phyloP scores from a whole-genome alignment of 2,329 filamentous ascomycete genomes.

The Anthostomella pinea region DNA sequence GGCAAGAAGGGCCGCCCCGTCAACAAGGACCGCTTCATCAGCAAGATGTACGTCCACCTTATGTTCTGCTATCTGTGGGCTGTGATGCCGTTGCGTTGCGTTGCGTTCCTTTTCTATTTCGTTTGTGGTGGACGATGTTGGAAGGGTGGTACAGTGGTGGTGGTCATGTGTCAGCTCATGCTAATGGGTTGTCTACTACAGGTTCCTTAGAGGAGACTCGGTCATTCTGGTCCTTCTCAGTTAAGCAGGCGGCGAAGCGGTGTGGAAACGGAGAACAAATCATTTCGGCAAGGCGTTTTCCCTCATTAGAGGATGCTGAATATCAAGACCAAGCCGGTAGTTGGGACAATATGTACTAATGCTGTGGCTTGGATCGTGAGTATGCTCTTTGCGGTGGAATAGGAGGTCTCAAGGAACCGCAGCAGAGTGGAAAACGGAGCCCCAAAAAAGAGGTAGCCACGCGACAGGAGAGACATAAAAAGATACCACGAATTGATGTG shows the following conservation, averaged over 20 bases:
- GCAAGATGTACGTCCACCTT: conserved; percentile 73
- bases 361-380: too few species aligned
- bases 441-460: background rate
- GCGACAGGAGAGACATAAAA: conserved; percentile 13
- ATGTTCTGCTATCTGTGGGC: too few species aligned
- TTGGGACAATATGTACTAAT: too few species aligned
- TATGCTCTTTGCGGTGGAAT: too few species aligned
- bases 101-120: too few species aligned
- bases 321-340: too few species aligned
- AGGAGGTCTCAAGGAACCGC: background rate
- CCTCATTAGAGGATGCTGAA: conserved; percentile 9
- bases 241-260: conserved; percentile 39
- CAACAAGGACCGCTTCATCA: conserved; percentile 98
- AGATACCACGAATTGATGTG: conserved; percentile 22
- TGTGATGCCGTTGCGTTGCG: too few species aligned
- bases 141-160: background rate
- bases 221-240: conserved; percentile 85
- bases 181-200: conserved; percentile 32
- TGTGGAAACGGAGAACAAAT: conserved; percentile 4
- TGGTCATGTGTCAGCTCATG: background rate
- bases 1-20: conserved; percentile 88
- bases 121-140: conserved; percentile 1
- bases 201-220: conserved; percentile 83
- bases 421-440: background rate
- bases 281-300: conserved; percentile 4